Percentiles rank a stretch among this genome's conserved stretches.
phyloP scores from a whole-genome alignment of 768 basidiomycete genomes.

The Plicaturopsis crispa region DNA sequence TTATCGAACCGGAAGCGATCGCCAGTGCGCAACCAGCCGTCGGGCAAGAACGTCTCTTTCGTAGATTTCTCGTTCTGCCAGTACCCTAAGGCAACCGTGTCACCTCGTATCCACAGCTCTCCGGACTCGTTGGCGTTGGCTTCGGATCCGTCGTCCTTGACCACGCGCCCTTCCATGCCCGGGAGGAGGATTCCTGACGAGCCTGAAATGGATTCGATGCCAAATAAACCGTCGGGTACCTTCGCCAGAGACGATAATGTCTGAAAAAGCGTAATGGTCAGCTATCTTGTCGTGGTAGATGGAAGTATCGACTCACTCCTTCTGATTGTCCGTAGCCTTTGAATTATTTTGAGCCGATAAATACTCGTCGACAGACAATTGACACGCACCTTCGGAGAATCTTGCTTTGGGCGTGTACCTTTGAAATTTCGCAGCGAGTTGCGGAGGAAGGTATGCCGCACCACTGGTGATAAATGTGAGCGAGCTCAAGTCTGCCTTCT shows the following conservation, averaged over 20 bases:
- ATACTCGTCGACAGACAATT: too few species aligned
- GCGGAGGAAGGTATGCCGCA: conserved; percentile 61
- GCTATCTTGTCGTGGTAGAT: too few species aligned
- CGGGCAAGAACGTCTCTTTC: conserved; percentile 48
- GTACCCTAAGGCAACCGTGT: conserved; percentile 59
- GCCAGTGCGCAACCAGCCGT: conserved; percentile 73
- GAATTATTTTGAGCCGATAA: too few species aligned
- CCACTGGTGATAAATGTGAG: conserved; percentile 39
- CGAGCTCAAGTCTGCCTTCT: conserved; percentile 45
- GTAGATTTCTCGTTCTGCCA: conserved; percentile 66
- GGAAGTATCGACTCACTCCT: too few species aligned
- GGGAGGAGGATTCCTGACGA: conserved; percentile 55
- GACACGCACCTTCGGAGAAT: too few species aligned
- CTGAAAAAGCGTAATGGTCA: too few species aligned
- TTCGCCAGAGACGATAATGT: conserved; percentile 27
- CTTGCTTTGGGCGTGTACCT: too few species aligned
- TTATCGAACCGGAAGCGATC: conserved; percentile 59
- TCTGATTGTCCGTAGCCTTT: too few species aligned
- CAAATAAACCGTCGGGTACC: too few species aligned
- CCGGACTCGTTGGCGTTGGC: conserved; percentile 52
- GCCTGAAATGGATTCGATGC: conserved; percentile 29
- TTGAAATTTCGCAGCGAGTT: too few species aligned
- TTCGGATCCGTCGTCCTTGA: conserved; percentile 50
- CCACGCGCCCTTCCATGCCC: conserved; percentile 55
- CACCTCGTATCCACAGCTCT: conserved; percentile 54